These are phyloP conservation scores for Oryza nivara DNA, from an alignment of 176 grass and related monocot genomes.

Conservation along the genomic window DNA sequence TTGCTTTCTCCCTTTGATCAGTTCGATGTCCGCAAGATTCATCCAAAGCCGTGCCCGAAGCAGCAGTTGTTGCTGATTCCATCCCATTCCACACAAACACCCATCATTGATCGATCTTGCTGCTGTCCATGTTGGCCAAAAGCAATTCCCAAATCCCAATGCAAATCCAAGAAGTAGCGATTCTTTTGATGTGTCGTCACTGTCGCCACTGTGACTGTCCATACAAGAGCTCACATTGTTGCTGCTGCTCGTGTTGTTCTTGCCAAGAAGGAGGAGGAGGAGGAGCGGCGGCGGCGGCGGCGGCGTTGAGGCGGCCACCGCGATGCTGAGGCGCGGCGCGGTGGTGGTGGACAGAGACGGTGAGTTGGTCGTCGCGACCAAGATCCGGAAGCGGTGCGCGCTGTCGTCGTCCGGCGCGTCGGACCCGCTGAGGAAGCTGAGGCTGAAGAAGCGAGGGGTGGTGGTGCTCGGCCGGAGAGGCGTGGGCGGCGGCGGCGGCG, in stretches of 20 bases:
- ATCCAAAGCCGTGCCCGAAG: not conserved
- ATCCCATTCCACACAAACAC: conserved; percentile 15
- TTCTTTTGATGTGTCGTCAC: not conserved
- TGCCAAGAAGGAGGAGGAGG: not conserved
- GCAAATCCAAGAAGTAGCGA: conserved; percentile 21
- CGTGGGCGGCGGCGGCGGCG: conserved; percentile 22
- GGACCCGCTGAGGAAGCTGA: conserved; percentile 41
- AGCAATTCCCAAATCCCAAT: conserved; percentile 34
- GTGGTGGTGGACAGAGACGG: not conserved
- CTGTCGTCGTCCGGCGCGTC: conserved; percentile 57
- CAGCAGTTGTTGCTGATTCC: not conserved
- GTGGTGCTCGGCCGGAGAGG: conserved; percentile 41
- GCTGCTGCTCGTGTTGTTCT: not conserved
- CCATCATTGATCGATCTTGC: not conserved
- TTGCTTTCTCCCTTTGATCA: conserved; percentile 24
- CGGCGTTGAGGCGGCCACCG: conserved; percentile 4
- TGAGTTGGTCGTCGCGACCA: not conserved
- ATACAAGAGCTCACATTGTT: not conserved
- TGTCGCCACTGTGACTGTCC: not conserved
- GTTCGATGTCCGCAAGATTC: conserved; percentile 23
- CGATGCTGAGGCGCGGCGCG: conserved; percentile 42
- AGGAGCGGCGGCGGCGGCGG: not conserved
- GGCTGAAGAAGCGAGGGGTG: conserved; percentile 50
- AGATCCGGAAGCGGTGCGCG: conserved; percentile 54
- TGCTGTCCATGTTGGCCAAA: conserved; percentile 12